Percentiles rank a stretch among this genome's conserved stretches.
Conservation (phyloP, 768 basidiomycete species). For the Xanthoconium purpureum region DNA sequence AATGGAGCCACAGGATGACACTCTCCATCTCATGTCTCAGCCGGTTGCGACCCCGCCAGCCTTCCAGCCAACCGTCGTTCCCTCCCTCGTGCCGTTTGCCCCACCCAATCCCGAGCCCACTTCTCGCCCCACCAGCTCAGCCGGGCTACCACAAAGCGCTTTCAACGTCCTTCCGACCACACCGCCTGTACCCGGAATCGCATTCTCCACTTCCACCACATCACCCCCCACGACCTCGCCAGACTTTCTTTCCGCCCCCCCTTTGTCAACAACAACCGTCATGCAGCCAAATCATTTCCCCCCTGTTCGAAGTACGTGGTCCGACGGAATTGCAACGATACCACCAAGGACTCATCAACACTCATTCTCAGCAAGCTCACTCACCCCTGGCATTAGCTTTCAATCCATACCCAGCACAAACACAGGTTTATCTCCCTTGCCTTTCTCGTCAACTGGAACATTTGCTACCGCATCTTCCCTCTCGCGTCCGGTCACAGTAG, state of each 20-base stretch:
- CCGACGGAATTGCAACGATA: constrained; percentile 28
- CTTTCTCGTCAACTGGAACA: constrained; percentile 31
- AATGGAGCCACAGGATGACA: constrained; percentile 47
- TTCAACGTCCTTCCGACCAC: constrained; percentile 23
- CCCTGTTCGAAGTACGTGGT: constrained; percentile 28
- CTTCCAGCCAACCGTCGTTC: constrained; percentile 25
- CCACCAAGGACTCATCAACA: constrained; percentile 32
- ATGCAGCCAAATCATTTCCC: constrained; percentile 26
- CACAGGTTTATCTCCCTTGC: constrained; percentile 27
- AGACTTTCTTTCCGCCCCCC: constrained; percentile 24
- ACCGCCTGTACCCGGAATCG: constrained; percentile 15
- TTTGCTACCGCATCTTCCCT: constrained; percentile 30
- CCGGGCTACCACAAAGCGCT: constrained; percentile 21
- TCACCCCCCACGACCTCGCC: constrained; percentile 20
- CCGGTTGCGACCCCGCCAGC: constrained; percentile 16
- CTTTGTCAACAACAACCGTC: constrained; percentile 17
- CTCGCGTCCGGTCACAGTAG: constrained; percentile 18
- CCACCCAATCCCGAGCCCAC: constrained; percentile 26
- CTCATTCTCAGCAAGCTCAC: constrained; percentile 30
- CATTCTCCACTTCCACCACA: constrained; percentile 20
- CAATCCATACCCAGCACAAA: constrained; percentile 34
- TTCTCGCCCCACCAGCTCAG: constrained; percentile 35
- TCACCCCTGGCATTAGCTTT: constrained; percentile 25
- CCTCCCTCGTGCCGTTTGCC: constrained; percentile 28
- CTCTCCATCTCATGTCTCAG: constrained; percentile 26